These are phyloP conservation scores for Eustoma russellianum DNA, from an alignment of 257 asterid species.

Conservation along the genomic window DNA sequence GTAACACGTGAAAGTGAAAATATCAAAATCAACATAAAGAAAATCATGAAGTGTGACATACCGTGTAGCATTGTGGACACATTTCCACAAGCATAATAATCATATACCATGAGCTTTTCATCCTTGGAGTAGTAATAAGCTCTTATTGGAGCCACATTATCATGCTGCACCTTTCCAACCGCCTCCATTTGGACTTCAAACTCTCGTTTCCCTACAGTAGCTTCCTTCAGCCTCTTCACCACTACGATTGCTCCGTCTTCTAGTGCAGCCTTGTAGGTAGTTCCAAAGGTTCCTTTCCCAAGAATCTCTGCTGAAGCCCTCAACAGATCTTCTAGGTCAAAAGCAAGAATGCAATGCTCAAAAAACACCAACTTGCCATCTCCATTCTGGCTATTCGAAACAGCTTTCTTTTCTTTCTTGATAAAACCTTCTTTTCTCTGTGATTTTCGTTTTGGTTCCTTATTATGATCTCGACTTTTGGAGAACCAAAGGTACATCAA, in stretches of 20 bases:
- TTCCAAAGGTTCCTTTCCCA: constrained; percentile 68
- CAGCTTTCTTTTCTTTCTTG: constrained; percentile 27
- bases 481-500: constrained; percentile 31
- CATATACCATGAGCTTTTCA: constrained; percentile 77
- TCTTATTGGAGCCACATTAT: constrained; percentile 49
- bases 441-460: constrained; percentile 6
- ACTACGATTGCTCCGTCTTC: constrained; percentile 59
- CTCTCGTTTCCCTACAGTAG: constrained; percentile 44
- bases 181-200: constrained; percentile 69
- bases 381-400: constrained; percentile 24
- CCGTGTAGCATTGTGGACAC: constrained; percentile 21
- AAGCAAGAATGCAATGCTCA: constrained; percentile 52
- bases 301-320: constrained; percentile 83
- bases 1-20: too few relatives aligned
- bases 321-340: constrained; percentile 70
- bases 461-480: constrained; percentile 18
- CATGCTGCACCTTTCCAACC: constrained; percentile 49
- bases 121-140: constrained; percentile 77
- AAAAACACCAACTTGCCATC: constrained; percentile 42
- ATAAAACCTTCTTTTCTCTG: constrained; percentile 19
- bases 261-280: constrained; percentile 61
- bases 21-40: not conserved
- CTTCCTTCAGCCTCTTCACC: constrained; percentile 65
- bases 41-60: constrained; percentile 3
- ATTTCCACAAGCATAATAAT: constrained; percentile 28